These are phyloP conservation scores for Ustilago tritici DNA, from an alignment of 1,284 basidiomycete species.

Conservation along the genomic window DNA sequence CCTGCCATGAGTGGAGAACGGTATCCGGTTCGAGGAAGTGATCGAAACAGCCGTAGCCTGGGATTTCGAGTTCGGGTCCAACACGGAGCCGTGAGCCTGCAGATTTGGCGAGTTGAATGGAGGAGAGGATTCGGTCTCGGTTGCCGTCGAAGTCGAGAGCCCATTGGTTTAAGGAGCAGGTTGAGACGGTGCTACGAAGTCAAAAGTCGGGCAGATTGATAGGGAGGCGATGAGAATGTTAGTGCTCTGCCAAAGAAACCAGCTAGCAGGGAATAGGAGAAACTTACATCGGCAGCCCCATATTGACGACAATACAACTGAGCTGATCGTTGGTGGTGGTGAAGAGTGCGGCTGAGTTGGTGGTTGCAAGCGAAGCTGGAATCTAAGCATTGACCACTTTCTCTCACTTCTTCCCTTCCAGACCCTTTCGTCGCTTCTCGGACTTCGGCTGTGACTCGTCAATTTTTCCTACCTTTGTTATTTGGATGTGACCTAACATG, in stretches of 20 bases:
- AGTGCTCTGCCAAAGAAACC: not conserved
- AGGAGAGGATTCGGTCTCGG: constrained; percentile 86
- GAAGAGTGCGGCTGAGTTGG: not conserved
- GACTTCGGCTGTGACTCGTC: constrained; percentile 3
- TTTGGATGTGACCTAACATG: not conserved
- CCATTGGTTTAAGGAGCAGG: constrained; percentile 94
- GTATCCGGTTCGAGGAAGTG: constrained; percentile 66
- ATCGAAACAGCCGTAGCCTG: constrained; percentile 73
- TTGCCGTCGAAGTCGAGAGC: constrained; percentile 88
- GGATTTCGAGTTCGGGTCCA: constrained; percentile 98
- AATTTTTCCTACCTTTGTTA: not conserved
- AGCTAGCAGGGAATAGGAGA: not conserved
- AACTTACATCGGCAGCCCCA: constrained; percentile 50
- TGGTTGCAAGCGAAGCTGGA: not conserved
- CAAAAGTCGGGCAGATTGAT: not conserved
- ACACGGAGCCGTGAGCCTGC: constrained; percentile 91
- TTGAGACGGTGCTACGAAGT: constrained; percentile 58
- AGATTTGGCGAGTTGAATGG: constrained; percentile 87
- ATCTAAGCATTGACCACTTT: constrained; percentile 8
- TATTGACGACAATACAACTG: constrained; percentile 2
- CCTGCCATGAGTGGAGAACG: constrained; percentile 66
- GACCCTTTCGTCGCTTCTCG: constrained; percentile 7
- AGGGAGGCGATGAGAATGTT: not conserved
- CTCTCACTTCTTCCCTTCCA: not conserved
- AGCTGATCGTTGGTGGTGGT: constrained; percentile 4